These are phyloP conservation scores for Monascus ruber DNA, from an alignment of 2,329 filamentous ascomycete genomes.

Conservation along the genomic window DNA sequence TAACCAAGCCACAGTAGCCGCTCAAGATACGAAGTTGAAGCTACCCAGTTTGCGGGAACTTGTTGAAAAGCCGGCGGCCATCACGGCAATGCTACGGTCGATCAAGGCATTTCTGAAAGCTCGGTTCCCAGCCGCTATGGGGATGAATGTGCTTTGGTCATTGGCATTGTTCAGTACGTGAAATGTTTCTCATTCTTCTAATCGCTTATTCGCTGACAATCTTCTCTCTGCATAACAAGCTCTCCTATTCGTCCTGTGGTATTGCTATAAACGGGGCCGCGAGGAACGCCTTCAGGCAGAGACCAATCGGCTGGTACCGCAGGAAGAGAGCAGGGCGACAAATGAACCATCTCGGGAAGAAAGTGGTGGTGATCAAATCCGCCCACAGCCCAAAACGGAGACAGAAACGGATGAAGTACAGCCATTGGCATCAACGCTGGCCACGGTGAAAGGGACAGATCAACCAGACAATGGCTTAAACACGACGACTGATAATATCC, in stretches of 20 bases:
- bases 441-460: too few species aligned
- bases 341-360: slow-evolving; percentile 18
- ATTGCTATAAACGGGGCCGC: slow-evolving; percentile 88
- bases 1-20: slow-evolving; percentile 43
- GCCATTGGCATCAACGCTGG: too few species aligned
- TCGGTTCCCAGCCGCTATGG: slow-evolving; percentile 81
- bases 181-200: neutral
- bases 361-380: too few species aligned
- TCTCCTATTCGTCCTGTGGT: slow-evolving; percentile 90
- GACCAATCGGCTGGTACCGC: slow-evolving; percentile 40
- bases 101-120: slow-evolving; percentile 81
- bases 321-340: slow-evolving; percentile 31
- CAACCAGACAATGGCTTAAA: slow-evolving; percentile 1
- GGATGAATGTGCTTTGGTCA: slow-evolving; percentile 84
- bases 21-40: slow-evolving; percentile 54
- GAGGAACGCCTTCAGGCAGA: slow-evolving; percentile 60
- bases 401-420: too few species aligned
- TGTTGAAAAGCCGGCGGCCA: slow-evolving; percentile 73
- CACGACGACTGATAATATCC: slow-evolving; percentile 1
- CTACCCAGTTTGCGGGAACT: slow-evolving; percentile 67
- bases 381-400: too few species aligned
- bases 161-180: slow-evolving; percentile 68
- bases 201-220: neutral
- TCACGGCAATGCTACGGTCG: slow-evolving; percentile 74
- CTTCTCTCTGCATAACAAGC: slow-evolving; percentile 40